Percentiles rank a stretch among this genome's conserved stretches.
These are phyloP conservation scores for Acanthamoeba sp. DNA, from an alignment of 208 protist genomes.

Conservation along the genomic window DNA sequence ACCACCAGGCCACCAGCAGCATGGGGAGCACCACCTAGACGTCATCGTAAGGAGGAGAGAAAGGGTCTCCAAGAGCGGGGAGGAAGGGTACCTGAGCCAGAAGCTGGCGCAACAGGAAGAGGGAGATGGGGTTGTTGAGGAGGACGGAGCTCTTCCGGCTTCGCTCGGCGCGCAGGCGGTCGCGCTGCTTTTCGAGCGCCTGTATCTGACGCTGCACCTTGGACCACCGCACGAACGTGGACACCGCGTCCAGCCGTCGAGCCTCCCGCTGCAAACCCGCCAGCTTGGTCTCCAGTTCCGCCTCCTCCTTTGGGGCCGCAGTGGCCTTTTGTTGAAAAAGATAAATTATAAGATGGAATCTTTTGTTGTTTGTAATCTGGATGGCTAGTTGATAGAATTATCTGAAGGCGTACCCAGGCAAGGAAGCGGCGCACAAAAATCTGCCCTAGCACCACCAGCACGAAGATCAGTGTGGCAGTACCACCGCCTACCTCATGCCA, in stretches of 20 bases:
- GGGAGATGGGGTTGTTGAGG: slow-evolving; percentile 8
- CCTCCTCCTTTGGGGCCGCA: not conserved
- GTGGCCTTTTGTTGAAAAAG: not conserved
- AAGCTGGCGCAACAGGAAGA: not conserved
- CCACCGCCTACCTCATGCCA: not conserved
- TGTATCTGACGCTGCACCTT: slow-evolving; percentile 8
- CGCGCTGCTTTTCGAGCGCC: slow-evolving; percentile 27
- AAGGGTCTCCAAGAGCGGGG: too few relatives aligned
- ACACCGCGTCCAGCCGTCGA: slow-evolving; percentile 30
- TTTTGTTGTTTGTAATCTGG: too few relatives aligned
- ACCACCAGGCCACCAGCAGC: not conserved
- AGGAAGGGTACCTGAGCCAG: not conserved
- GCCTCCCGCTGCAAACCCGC: not conserved
- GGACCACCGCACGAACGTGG: slow-evolving; percentile 30
- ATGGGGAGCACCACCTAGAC: slow-evolving; percentile 20
- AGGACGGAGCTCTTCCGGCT: not conserved
- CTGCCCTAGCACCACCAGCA: not conserved
- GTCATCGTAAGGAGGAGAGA: too few relatives aligned
- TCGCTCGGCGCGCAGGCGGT: slow-evolving; percentile 14
- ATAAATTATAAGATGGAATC: not conserved
- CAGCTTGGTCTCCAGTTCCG: not conserved
- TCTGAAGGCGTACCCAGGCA: not conserved
- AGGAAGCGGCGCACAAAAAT: not conserved
- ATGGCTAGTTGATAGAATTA: too few relatives aligned
- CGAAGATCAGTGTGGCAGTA: not conserved